Evolutionary conservation across 1,284 basidiomycete species (phyloP), one percentile per base, ranked within the genome.

Genomic region (Papiliotrema flavescens): DNA sequence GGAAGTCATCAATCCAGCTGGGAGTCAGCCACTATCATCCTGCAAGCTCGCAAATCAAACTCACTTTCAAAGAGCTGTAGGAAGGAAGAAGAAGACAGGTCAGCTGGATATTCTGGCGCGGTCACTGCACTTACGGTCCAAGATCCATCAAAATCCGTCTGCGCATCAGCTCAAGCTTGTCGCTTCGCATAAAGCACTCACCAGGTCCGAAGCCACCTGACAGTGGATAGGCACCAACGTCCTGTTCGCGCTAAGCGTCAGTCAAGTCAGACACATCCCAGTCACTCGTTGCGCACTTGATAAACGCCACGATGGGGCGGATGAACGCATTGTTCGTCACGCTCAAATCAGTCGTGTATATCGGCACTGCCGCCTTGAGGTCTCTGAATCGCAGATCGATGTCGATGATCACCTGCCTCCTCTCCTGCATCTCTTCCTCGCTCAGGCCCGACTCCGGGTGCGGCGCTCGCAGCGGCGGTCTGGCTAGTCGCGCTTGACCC

Each of bases 281-380:
- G 15, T 26, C 6, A n/a, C 8, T 24, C 8, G 32, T 17, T 1
- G 79, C 86, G 61, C 65, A 92, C 89, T 96, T 96, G 84, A 99
- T 96, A 71, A 99, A 99, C 0, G 93, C 94, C 5, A 98, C 96
- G 60, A 99, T 98, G 3, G 96, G 95, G 55, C 96, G 79, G 41
- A 97, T 89, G 32, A 98, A 80, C n/a, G 95, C 96, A 69, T 88
- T 91, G 68, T 95, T 95, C 58, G 89, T 87, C 70, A 97, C 91
- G 51, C 89, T 91, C 54, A 99, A 72, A 65, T 94, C 89, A 44
- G 80, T 82, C 28, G 89, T 86, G 76, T 92, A 96, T 42, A 94
- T 82, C 1, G 95, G 96, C 17, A 99, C 91, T 13, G 86, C 89
- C 32, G 95, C 95, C 76, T 98, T 98, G 74, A 98, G 76, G 76